Base-by-base conservation (phyloP, 2,329 filamentous ascomycete genomes). In the Verticillium dahliae region DNA sequence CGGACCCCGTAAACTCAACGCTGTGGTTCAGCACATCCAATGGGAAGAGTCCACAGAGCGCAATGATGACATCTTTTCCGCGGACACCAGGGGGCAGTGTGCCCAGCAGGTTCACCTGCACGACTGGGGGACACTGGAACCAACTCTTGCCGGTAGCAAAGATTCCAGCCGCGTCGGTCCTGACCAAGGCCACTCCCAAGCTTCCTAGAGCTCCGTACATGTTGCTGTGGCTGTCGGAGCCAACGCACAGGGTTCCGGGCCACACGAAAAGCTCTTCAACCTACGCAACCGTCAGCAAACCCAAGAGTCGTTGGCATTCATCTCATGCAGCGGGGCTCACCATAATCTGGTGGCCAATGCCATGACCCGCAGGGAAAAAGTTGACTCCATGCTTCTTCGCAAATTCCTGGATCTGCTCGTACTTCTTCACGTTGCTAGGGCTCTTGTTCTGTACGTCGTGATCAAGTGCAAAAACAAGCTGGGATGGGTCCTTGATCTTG, bases 41-140 rank as follows among this genome's bases (percentile, higher is more conserved):
- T 75, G 90, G 90, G 79, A 98, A 96, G 0, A 97, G 76, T 1
- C 90, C 91, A 67, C 91, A 96, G 1, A 98, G 82, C 0, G 92
- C 91, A 33, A 97, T 85, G 66, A 98, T 98, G 11, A 97, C 90
- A 73, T 98, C 95, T 75, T 99, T 98, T 35, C 92, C 94, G 0
- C 90, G 92, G 1, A 97, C 92, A 11, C 93, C 93, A 1, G 79
- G 77, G 0, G 91, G 93, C 7, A 97, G 78, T 0, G 85, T 75
- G 6, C 92, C 93, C 0, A 83, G 90, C 11, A 98, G 81, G 0
- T 85, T 93, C 31, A 97, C 85, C 75, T 90, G 89, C 1, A 90
- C 91, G 34, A 96, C 85, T 0, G 92, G 91, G 0, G 94, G 94
- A 31, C 95, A 84, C 76, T 96, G 91, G 86, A 87, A 96, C 92